These are phyloP conservation scores for Aspergillus nomiae DNA, from an alignment of 2,329 filamentous ascomycete genomes.

Conservation along the genomic window DNA sequence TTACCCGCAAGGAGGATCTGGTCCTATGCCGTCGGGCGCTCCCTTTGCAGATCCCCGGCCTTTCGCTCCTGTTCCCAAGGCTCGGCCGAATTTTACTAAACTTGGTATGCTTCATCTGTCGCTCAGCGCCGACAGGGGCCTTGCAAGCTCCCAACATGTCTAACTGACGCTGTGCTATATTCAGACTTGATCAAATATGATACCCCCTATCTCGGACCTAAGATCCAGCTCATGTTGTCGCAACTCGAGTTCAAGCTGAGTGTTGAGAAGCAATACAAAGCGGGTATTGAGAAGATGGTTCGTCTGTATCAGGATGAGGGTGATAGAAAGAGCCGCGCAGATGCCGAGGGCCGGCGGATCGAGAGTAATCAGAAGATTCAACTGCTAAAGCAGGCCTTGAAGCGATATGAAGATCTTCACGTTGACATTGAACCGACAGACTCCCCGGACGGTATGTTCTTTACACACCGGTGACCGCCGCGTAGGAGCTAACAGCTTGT, in stretches of 20 bases:
- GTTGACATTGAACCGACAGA: constrained; percentile 85
- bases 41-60: constrained; percentile 76
- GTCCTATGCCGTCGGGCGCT: constrained; percentile 77
- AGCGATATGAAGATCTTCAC: constrained; percentile 95
- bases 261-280: constrained; percentile 98
- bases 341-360: constrained; percentile 83
- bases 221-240: constrained; percentile 98
- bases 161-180: constrained; percentile 11
- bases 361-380: constrained; percentile 99
- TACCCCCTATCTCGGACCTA: constrained; percentile 88
- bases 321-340: constrained; percentile 90
- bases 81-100: constrained; percentile 90
- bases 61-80: constrained; percentile 67
- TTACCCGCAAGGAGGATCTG: constrained; percentile 64
- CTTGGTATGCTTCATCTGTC: constrained; percentile 67
- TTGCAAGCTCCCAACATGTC: neutral
- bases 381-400: constrained; percentile 89
- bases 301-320: constrained; percentile 96
- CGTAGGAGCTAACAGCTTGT: constrained; percentile 28
- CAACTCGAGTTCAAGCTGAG: constrained; percentile 99
- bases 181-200: constrained; percentile 98
- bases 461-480: neutral
- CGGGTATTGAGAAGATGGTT: constrained; percentile 99
- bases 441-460: constrained; percentile 69
- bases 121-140: neutral